Conservation (phyloP, 148 eudicot genomes). For the Rhododendron ferrugineum region DNA sequence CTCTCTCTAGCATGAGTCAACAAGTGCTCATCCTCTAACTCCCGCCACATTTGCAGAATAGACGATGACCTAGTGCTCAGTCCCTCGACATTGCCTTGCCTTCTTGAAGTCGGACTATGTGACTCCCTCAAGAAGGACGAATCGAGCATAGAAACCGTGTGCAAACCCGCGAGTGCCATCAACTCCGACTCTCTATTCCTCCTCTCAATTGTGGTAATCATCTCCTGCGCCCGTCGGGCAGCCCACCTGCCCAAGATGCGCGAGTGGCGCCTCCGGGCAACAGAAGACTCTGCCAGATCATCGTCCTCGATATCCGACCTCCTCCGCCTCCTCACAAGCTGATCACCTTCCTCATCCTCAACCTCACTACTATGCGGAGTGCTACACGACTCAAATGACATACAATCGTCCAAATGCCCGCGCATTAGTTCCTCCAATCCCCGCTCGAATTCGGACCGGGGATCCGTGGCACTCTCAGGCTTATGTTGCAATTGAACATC, state of each 20-base stretch:
- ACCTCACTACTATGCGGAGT: slow-evolving; percentile 63
- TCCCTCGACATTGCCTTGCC: slow-evolving; percentile 72
- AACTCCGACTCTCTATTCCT: slow-evolving; percentile 83
- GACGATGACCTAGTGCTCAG: slow-evolving; percentile 70
- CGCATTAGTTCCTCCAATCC: slow-evolving; percentile 78
- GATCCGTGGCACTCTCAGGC: slow-evolving; percentile 54
- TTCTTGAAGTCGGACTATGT: slow-evolving; percentile 67
- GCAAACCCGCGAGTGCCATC: slow-evolving; percentile 95
- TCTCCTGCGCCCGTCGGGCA: slow-evolving; percentile 89
- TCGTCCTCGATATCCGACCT: slow-evolving; percentile 91
- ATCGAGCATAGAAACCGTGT: slow-evolving; percentile 95
- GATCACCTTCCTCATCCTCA: slow-evolving; percentile 77
- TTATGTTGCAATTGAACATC: slow-evolving; percentile 73
- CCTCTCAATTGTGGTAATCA: slow-evolving; percentile 96
- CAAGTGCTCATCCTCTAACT: slow-evolving; percentile 83
- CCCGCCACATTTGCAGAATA: slow-evolving; percentile 96
- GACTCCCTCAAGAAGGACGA: slow-evolving; percentile 88
- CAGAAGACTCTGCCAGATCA: slow-evolving; percentile 94
- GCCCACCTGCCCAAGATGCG: slow-evolving; percentile 90
- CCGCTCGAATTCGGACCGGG: slow-evolving; percentile 60
- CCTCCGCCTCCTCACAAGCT: slow-evolving; percentile 77
- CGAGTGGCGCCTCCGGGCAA: slow-evolving; percentile 86
- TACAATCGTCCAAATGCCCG: slow-evolving; percentile 77
- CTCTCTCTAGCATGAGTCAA: slow-evolving; percentile 65
- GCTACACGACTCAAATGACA: slow-evolving; percentile 85